phyloP scores from a whole-genome alignment of 176 grass and related monocot genomes.

The Phyllostachys edulis region DNA sequence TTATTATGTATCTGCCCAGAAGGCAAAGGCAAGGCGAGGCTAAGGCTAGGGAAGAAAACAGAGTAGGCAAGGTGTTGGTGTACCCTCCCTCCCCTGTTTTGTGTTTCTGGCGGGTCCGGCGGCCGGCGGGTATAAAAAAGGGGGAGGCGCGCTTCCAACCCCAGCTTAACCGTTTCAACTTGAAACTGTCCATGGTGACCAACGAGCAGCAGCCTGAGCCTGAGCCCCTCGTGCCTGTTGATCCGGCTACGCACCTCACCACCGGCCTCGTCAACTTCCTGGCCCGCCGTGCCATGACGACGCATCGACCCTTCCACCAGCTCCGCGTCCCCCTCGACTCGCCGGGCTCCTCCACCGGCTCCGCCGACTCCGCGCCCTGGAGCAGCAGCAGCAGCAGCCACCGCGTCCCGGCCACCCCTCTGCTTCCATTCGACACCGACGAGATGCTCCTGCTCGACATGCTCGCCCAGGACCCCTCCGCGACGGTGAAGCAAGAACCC shows the following conservation, averaged over 20 bases:
- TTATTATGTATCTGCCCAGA: no score
- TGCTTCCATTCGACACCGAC: slow-evolving; percentile 42
- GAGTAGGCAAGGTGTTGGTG: no score
- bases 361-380: slow-evolving; percentile 35
- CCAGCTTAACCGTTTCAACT: neutral
- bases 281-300: slow-evolving; percentile 19
- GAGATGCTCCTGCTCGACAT: slow-evolving; percentile 41
- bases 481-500: neutral
- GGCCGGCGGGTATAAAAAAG: neutral
- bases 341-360: slow-evolving; percentile 42
- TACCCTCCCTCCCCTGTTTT: no score
- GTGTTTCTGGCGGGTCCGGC: no score
- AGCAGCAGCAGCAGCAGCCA: neutral
- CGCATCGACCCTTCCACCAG: neutral
- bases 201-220: no score
- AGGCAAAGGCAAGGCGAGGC: no score
- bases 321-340: slow-evolving; percentile 14
- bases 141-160: neutral
- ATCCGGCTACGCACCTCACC: neutral
- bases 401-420: neutral
- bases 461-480: neutral
- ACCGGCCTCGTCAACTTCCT: slow-evolving; percentile 17
- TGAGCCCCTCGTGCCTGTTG: neutral
- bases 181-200: neutral
- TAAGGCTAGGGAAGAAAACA: no score